A percentile compares a stretch with the other conserved stretches of the same genome.
Conservation (phyloP, 2,329 filamentous ascomycete genomes). For the Arthrocladium fulminans region DNA sequence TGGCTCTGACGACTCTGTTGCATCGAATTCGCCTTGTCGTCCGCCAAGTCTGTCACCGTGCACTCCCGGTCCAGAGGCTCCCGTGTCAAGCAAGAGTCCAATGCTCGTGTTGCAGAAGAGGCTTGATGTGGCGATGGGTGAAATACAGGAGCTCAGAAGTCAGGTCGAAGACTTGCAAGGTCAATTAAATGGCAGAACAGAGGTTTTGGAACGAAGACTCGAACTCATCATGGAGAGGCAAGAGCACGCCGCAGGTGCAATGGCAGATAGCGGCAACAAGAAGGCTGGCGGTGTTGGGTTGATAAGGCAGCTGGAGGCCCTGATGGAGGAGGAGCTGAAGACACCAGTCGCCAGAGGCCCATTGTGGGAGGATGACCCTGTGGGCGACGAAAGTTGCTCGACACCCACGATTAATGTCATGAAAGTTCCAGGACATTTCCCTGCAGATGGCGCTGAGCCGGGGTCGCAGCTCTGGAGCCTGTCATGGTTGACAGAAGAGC, state of each 20-base stretch:
- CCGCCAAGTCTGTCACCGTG: conserved; percentile 15
- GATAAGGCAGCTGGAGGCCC: background rate
- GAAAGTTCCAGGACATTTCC: background rate
- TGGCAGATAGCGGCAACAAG: no score
- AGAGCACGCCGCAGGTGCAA: background rate
- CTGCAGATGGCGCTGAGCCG: background rate
- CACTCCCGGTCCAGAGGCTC: conserved; percentile 18
- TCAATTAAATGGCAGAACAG: conserved; percentile 9
- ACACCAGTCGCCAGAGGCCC: background rate
- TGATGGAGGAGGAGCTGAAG: background rate
- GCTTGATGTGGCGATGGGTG: conserved; percentile 17
- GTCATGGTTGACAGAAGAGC: background rate
- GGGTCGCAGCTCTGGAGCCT: background rate
- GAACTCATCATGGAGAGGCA: background rate
- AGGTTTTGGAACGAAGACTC: conserved; percentile 2
- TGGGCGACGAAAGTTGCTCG: background rate
- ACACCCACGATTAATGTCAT: background rate
- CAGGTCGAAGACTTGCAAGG: conserved; percentile 14
- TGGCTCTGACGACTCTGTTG: no score
- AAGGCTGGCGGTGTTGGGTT: background rate
- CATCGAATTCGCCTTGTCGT: conserved; percentile 13
- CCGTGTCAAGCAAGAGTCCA: conserved; percentile 14
- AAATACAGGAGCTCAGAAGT: conserved; percentile 18
- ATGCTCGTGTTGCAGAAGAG: conserved; percentile 20
- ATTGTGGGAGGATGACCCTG: background rate